Conservation (phyloP, 2,329 filamentous ascomycete species). For the Epichloe elymi region DNA sequence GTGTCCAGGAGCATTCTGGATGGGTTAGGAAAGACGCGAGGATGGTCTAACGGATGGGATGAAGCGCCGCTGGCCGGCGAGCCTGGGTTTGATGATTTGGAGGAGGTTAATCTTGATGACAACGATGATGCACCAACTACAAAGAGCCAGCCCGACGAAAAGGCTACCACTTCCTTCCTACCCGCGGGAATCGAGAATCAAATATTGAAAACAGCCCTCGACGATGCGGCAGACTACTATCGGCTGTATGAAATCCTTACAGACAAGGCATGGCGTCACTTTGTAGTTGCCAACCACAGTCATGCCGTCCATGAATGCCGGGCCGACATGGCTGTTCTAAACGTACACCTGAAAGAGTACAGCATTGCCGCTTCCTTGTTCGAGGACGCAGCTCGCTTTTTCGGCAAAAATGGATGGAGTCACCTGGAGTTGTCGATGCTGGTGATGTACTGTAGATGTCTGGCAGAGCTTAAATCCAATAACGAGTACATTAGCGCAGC, state of each 20-base stretch:
- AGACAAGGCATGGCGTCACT: constrained; percentile 71
- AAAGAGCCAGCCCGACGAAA: constrained; percentile 2
- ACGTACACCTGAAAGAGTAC: constrained; percentile 65
- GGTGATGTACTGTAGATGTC: constrained; percentile 70
- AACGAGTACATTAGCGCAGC: constrained; percentile 70
- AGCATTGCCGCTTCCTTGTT: constrained; percentile 65
- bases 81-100: constrained; percentile 33
- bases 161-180: constrained; percentile 9
- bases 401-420: constrained; percentile 66
- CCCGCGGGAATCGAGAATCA: constrained; percentile 28
- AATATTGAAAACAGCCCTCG: constrained; percentile 46
- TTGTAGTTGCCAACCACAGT: constrained; percentile 61
- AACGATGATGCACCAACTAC: constrained; percentile 20
- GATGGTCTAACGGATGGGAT: constrained; percentile 69
- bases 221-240: constrained; percentile 51
- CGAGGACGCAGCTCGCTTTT: constrained; percentile 63
- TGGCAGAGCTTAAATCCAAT: constrained; percentile 60
- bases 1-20: constrained; percentile 71
- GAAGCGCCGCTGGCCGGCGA: constrained; percentile 40
- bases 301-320: constrained; percentile 67
- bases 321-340: constrained; percentile 75
- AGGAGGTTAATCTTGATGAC: constrained; percentile 43
- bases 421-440: constrained; percentile 72
- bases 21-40: constrained; percentile 53
- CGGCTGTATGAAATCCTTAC: constrained; percentile 64